Evolutionary conservation across 2,329 filamentous ascomycete species (phyloP), one percentile per base, ranked within the genome.

Genomic region (Thelonectria rubi): DNA sequence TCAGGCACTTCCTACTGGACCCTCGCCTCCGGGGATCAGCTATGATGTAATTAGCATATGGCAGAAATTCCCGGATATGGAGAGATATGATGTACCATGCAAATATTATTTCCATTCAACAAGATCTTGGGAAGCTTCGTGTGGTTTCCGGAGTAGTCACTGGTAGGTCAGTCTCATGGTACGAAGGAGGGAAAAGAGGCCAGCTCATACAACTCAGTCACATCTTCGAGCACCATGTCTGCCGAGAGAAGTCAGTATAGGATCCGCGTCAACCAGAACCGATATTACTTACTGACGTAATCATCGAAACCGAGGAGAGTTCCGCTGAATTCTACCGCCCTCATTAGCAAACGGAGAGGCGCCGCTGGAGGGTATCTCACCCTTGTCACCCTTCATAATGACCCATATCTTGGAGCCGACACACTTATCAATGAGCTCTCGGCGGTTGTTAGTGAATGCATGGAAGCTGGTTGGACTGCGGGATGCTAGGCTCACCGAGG

Each of bases 221-320:
- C 95, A 70, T 99, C 93, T 76, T 97, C 94, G 32, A 99, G 81
- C 7, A 99, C 95, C 94, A 99, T 99, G 79, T 99, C 94, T 98
- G 69, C 54, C 64, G 66, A 58, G 66, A 58, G 54, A 39, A 48
- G 65, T 75, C 48, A 76, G 70, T 39, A 55, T 37, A n/a, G 3
- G 2, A n/a, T 18, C 9, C 5, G 42, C 10, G 17, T 2, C 7
- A 2, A 11, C 11, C 5, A 2, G 15, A 18, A 14, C 11, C 24
- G 12, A 20, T 15, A 34, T 9, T 55, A 97, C 94, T 83, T 85
- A 97, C 94, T 99, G 86, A 99, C 95, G 82, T 98, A 99, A 86
- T 99, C 95, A 77, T 99, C 95, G 73, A 99, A 99, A 3, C 95
- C 95, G 57, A 97, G 87, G 24, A 99, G 85, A 8, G 93, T 97